Evolutionary conservation across 495 filamentous ascomycete genomes (phyloP), one percentile per base, ranked within the genome.

Genomic region (Venustampulla echinocandica): DNA sequence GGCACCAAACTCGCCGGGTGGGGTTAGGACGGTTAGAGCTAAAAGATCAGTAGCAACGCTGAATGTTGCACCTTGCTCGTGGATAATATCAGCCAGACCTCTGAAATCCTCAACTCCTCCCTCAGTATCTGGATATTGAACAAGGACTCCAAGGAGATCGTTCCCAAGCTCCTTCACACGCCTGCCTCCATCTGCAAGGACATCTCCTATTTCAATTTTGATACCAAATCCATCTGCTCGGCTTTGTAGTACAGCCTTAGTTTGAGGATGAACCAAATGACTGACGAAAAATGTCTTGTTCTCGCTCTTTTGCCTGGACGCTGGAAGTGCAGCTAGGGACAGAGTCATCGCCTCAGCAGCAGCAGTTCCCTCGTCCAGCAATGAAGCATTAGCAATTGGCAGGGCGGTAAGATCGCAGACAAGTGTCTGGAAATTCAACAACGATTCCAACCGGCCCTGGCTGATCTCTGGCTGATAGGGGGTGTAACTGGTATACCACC

Each of bases 401-500:
- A 98, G 75, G 6, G 75, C 87, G 0, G 92, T 98, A 37, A 98
- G 70, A 59, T 98, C 92, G 5, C 84, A 79, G 4, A 94, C 85
- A 66, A 98, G 63, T 10, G 92, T 98, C 74, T 98, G 92, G 66
- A 94, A 98, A 69, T 98, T 98, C 35, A 98, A 70, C 32, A 98
- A 69, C 5, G 90, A 95, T 70, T 97, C 93, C 52, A 94, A 66
- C 33, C 87, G 84, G 24, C 85, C 92, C 65, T 98, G 92, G 58
- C 87, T 94, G 70, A 98, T 97, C 67, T 98, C 92, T 2, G 92
- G 90, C 63, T 98, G 92, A 64, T 98, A 98, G 20, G 92, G 92
- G 0, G 92, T 97, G 61, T 98, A 98, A 62, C 90, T 96, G 32
- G 92, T 98, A 65, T 98, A 98, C 92, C 92, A 98, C 13, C 82